Conservation (phyloP, 306 rosid species). For the Trifolium dubium region DNA sequence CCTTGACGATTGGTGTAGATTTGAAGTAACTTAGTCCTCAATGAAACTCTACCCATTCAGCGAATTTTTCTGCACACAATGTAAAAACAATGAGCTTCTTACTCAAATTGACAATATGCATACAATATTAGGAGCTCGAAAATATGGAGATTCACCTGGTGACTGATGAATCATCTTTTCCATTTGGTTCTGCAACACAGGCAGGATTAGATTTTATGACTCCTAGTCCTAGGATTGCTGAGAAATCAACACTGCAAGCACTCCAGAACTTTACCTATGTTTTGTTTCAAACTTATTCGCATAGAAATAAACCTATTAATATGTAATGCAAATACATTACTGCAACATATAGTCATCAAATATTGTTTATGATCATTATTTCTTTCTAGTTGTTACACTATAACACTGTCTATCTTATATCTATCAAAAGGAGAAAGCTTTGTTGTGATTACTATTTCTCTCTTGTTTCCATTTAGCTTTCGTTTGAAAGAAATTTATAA, state of each 20-base stretch:
- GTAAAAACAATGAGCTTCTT: background rate
- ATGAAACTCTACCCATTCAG: background rate
- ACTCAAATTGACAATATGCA: background rate
- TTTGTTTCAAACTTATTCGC: background rate
- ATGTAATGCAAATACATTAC: background rate
- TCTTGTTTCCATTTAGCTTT: conserved; percentile 7
- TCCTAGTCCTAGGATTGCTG: too few relatives aligned
- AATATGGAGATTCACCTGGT: background rate
- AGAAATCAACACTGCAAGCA: background rate
- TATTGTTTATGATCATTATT: conserved; percentile 15
- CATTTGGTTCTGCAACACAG: background rate
- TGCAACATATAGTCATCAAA: conserved; percentile 8
- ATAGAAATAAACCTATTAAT: background rate
- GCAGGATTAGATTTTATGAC: background rate
- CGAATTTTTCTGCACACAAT: background rate
- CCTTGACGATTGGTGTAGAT: background rate
- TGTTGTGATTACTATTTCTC: conserved; percentile 29
- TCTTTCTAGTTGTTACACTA: conserved; percentile 22
- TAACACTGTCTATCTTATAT: background rate
- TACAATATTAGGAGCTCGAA: background rate
- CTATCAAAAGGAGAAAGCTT: background rate
- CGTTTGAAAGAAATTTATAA: conserved; percentile 17
- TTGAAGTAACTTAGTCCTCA: background rate
- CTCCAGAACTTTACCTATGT: background rate
- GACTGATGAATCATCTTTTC: background rate